Evolutionary conservation across 192 early-diverging fungal genomes (phyloP), one percentile per base, ranked within the genome.

Genomic region (Linnemannia exigua): DNA sequence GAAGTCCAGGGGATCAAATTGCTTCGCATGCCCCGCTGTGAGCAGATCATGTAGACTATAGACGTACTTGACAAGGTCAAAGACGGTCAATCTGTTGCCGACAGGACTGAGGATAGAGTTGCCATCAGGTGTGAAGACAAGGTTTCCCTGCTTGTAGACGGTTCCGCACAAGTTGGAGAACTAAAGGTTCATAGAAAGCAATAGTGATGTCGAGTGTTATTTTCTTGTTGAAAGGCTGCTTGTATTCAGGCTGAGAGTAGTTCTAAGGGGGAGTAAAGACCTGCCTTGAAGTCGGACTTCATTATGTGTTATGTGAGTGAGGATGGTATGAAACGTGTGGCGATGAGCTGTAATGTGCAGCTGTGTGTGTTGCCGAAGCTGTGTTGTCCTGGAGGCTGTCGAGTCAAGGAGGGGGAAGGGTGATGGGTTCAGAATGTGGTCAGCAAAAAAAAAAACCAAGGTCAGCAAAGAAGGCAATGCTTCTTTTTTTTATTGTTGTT

Each of bases 111-210:
- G 77, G 58, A 99, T 87, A 19, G 94, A 95, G 89, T 99, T 97
- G 31, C 97, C 97, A 82, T 98, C 98, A 33, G 97, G 95, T 38
- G 97, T 97, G 87, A 98, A 99, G 35, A 97, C 89, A 31, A 99
- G 84, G 88, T 99, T 99, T n/a, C 98, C 99, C 81, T 95, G 92
- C 74, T 94, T 96, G 88, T 99, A 99, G 20, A 99, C 99, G 12
- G 98, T 98, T 46, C 99, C 99, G 84, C 96, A 98, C 76, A 99
- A 91, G 89, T 99, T 99, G 61, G 97, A 97, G 84, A 99, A 99
- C 92, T 97, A 91, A 46, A 90, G 87, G 71, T 33, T 17, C 1
- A 47, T 33, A 33, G n/a, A 72, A 16, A 41, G 67, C 19, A 71
- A 67, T 2, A 54, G 38, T 17, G 2, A 36, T 61, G 58, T 19